Base-by-base conservation (phyloP, 2,329 filamentous ascomycete species). In the Cryphonectria japonica region DNA sequence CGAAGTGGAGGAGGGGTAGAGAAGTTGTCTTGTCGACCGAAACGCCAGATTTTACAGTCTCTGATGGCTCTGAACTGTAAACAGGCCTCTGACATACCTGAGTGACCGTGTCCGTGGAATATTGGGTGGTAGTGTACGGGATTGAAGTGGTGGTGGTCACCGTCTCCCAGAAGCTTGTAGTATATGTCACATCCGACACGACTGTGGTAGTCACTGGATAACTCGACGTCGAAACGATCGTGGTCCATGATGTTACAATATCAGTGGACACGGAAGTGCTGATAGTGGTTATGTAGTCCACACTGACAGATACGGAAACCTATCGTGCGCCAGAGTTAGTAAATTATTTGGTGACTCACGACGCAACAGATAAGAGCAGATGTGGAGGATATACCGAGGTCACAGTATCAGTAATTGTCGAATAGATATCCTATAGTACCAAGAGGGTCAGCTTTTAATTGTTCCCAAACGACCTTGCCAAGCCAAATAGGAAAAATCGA, bases 131-230 rank as follows among this genome's bases (percentile, higher is more conserved):
- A 6, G 64, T 57, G 50, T 66, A 66, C 6, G 64, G 64, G 29
- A 66, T 19, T 4, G 64, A 66, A n/a, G 34, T 57, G 8, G 64
- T 41, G 11, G 37, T 26, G 19, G 64, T 52, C 16, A 66, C n/a
- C 4, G 46, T 54, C 29, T 66, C 68, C n/a, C 65, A 63, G 22
- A 63, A 68, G 34, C 50, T 59, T 26, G n/a, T 13, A 14, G 57
- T 60, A 39, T 73, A 70, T 1, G 73, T 75, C n/a, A 74, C 69
- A 0, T 73, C 73, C 26, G 70, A 68, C 11, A 60, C 39, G 50
- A 71, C 73, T 16, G 73, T 73, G 14, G 75, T 75, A 8, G 75
- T 73, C 13, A 73, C 52, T 7, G 65, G 65, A 32, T 67, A 61
- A 34, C 59, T 61, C 32, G 59, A n/a, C 8, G 59, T 61, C 59